A percentile compares a stretch with the other conserved stretches of the same genome.
Conservation (phyloP, 2,329 filamentous ascomycete genomes). For the Microsporum ferrugineum region DNA sequence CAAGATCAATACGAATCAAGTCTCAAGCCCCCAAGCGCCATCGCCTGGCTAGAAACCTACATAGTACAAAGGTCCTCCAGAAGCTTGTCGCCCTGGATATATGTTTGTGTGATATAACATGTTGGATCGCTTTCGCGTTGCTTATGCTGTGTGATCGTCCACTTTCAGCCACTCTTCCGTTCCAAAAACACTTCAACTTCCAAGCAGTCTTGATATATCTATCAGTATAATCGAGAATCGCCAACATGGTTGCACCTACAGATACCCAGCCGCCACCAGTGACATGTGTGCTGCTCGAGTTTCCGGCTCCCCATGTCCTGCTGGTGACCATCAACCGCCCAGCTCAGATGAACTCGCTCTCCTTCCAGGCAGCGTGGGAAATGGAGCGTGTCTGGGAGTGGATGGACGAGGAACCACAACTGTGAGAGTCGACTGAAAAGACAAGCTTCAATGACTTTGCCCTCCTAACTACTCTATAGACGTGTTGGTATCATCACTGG, state of each 20-base stretch:
- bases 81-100: too few relatives aligned
- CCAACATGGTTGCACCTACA: constrained; percentile 6
- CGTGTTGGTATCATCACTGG: constrained; percentile 33
- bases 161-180: neutral
- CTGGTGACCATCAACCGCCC: constrained; percentile 36
- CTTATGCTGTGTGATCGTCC: neutral
- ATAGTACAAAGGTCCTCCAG: too few relatives aligned
- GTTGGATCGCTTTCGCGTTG: neutral
- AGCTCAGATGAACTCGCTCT: constrained; percentile 32
- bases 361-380: constrained; percentile 28
- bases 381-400: constrained; percentile 30
- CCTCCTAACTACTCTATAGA: constrained; percentile 36
- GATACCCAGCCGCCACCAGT: constrained; percentile 10
- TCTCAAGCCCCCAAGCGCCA: neutral
- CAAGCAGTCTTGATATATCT: neutral
- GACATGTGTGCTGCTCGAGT: constrained; percentile 16
- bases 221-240: neutral
- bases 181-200: neutral
- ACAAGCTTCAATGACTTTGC: neutral
- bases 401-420: constrained; percentile 31
- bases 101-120: too few relatives aligned
- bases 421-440: constrained; percentile 16
- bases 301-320: constrained; percentile 34
- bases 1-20: neutral
- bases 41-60: neutral